Evolutionary conservation across 73 alveolate genomes (phyloP), one percentile per base, ranked within the genome.

Genomic region (Uronychia setigera): DNA sequence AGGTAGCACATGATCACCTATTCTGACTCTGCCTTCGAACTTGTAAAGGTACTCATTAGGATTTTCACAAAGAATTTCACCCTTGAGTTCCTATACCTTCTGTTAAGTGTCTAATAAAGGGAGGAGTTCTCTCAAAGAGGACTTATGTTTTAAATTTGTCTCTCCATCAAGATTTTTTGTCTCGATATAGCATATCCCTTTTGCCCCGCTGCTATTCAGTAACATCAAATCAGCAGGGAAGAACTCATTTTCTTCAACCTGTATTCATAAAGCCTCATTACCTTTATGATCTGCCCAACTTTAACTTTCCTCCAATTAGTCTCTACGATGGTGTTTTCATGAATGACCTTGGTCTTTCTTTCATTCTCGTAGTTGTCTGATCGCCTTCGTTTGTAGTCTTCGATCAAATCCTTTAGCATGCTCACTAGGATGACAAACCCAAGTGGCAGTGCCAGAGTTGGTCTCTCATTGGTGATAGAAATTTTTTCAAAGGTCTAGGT

Each of bases 91-190:
- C 84, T 81, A 19, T 77, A 32, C 80, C 58, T 78, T 95, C 60
- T 84, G 88, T 89, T n/a, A n/a, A n/a, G n/a, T n/a, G n/a, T 59
- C 84, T 60, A 33, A 80, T 81, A 77, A 80, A 60, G 83, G 76
- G 26, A 60, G 77, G 74, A 74, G 67, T 29, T 58, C 84, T 86
- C 88, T 95, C 59, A 92, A 87, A 1, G 99, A 89, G 26, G 89
- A 89, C 77, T 95, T 94, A 80, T 89, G 92, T 92, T 98, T 97
- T 58, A 98, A 85, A 84, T 96, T 98, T 76, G 99, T 96, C 88
- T 97, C 99, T 32, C 99, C 99, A 87, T 98, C 99, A 57, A 99
- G 88, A 84, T 94, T 94, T 86, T 99, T 98, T 0, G 99, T 98
- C 82, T 99, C 99, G 14, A 99, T 94, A 85, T 89, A 96, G 87